Evolutionary conservation across 257 asterid genomes (phyloP).

Genomic region (Jacaranda mimosifolia): DNA sequence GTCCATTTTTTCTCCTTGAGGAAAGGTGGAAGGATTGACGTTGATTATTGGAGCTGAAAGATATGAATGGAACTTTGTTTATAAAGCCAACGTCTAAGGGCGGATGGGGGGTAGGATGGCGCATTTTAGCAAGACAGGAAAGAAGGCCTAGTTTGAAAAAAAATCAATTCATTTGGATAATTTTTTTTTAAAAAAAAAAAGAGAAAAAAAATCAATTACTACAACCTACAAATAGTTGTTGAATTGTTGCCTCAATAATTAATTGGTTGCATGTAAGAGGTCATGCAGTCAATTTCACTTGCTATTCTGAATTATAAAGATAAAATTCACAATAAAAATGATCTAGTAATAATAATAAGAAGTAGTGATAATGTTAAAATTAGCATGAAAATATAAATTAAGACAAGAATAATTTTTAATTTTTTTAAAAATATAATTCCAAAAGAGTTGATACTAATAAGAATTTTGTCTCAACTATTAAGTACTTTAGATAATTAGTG

Average conservation of each 20-base stretch:
- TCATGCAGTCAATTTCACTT: slow-evolving; percentile 2
- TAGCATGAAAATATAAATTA: no score
- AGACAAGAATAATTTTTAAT: no score
- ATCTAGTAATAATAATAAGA: no score
- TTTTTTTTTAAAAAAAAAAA: not conserved
- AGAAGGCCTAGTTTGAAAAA: no score
- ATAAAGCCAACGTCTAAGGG: slow-evolving; percentile 2
- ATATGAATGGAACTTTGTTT: slow-evolving; percentile 7
- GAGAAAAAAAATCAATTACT: no score
- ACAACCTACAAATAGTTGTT: no score
- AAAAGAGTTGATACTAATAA: no score
- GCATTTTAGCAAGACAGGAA: slow-evolving; percentile 21
- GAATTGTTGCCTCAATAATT: not conserved
- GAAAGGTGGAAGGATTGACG: not conserved
- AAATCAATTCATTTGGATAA: not conserved
- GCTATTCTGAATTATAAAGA: not conserved
- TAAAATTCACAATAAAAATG: not conserved
- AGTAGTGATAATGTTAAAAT: no score
- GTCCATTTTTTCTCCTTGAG: slow-evolving; percentile 34
- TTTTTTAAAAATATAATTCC: no score
- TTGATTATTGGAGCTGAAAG: slow-evolving; percentile 5
- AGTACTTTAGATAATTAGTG: no score
- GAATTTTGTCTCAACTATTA: no score
- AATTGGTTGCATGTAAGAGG: slow-evolving; percentile 10
- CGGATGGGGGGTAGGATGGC: not conserved